Base-by-base conservation (phyloP, 176 grass and related monocot species). In the Lolium rigidum region DNA sequence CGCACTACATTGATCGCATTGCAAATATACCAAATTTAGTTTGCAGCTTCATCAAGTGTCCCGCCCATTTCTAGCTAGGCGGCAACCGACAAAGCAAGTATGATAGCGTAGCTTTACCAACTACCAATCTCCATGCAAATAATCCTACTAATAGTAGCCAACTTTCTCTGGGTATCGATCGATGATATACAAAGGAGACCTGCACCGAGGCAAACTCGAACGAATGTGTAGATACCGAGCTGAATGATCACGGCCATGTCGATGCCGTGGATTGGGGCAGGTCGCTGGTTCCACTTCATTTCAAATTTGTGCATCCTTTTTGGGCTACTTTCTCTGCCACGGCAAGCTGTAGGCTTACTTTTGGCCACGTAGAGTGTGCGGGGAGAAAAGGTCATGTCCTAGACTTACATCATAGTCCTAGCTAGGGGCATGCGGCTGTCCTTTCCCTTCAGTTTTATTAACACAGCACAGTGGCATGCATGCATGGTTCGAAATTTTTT, bases 321-420 rank as follows among this genome's bases (percentile, higher is more conserved):
- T 9, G 46, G 6, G 14, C 7, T 52, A 68, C 59, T 60, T 84
- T 77, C 14, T 13, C 85, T 69, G 49, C 1, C 59, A 44, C 41
- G 49, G 68, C 80, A 61, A 52, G 67, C 67, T 87, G 69, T 80
- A 84, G 80, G 82, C 60, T 70, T 85, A 41, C 86, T 86, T 91
- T 91, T 79, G 47, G 65, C 48, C 79, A 86, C 70, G 35, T 17
- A 88, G 63, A 58, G 24, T 83, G 72, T 38, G 47, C 7, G 35
- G 70, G 56, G 71, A 80, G 43, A 20, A 85, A 59, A 78, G 62
- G 55, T 43, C 52, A 24, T 67, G 28, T 66, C 74, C 74, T 21
- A 52, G 71, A 81, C 49, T 71, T 44, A 44, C 71, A 48, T 26
- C 74, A 54, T 24, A 47, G 13, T 1, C 72, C 21, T 56, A 65